Percentiles rank a stretch among this genome's conserved stretches.
Conservation (phyloP, 1,139 yeast species). For the Protomyces inundatus region DNA sequence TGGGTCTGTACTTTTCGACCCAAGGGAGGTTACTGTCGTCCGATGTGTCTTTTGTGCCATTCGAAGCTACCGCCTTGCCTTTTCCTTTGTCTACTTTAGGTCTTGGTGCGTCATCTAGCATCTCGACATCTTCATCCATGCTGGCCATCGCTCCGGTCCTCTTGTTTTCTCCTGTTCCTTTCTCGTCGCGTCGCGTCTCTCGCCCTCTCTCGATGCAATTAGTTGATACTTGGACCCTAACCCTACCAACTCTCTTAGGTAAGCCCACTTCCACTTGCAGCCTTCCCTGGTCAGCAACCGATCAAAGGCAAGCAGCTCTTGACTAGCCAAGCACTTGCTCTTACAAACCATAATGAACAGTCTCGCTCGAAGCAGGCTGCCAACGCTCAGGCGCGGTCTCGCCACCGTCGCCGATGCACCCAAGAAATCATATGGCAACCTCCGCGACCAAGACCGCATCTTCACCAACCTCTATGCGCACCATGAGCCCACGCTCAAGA, state of each 20-base stretch:
- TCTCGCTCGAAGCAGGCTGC: neutral
- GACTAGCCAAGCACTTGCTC: neutral
- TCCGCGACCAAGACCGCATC: slow-evolving; percentile 75
- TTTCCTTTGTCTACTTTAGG: slow-evolving; percentile 24
- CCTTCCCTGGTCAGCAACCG: neutral
- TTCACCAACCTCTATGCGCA: slow-evolving; percentile 74
- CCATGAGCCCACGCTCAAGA: slow-evolving; percentile 68
- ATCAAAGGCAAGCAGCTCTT: neutral
- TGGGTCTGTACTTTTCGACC: slow-evolving; percentile 97
- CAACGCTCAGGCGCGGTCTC: slow-evolving; percentile 25
- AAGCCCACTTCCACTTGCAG: no score
- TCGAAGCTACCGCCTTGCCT: neutral
- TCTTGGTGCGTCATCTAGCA: slow-evolving; percentile 20
- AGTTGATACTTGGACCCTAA: neutral
- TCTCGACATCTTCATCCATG: slow-evolving; percentile 18
- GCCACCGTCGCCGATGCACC: slow-evolving; percentile 39
- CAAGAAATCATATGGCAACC: slow-evolving; percentile 57
- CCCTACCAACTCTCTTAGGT: neutral
- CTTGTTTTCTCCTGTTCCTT: neutral
- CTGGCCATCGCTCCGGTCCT: neutral
- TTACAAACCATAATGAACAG: neutral
- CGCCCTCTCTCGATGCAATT: neutral
- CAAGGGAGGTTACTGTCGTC: slow-evolving; percentile 35
- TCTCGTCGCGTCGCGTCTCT: neutral
- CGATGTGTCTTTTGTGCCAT: neutral